phyloP scores from a whole-genome alignment of 495 filamentous ascomycete genomes.

The Penicillium canariense region DNA sequence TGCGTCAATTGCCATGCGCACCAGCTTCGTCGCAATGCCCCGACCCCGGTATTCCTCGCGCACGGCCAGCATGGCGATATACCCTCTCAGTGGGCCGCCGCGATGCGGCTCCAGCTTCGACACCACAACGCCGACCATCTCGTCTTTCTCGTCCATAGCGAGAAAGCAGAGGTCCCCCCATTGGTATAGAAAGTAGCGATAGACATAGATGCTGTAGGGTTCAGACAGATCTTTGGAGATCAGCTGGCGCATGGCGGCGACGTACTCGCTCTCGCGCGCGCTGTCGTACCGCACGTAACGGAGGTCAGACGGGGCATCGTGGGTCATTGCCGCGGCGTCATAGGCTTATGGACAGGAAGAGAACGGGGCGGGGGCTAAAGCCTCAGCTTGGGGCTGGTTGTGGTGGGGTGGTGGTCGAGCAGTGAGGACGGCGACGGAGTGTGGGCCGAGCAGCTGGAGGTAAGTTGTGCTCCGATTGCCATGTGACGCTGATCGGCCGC shows the following conservation, averaged over 20 bases:
- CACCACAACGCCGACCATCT: constrained; percentile 85
- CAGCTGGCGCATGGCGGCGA: constrained; percentile 83
- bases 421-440: background rate
- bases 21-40: constrained; percentile 89
- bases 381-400: constrained; percentile 2
- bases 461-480: constrained; percentile 18
- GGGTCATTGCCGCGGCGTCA: constrained; percentile 29
- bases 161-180: constrained; percentile 97
- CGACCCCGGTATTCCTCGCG: constrained; percentile 71
- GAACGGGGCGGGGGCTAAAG: background rate
- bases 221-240: constrained; percentile 98
- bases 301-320: constrained; percentile 45
- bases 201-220: constrained; percentile 99
- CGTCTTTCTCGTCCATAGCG: constrained; percentile 60
- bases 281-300: constrained; percentile 83
- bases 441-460: constrained; percentile 13
- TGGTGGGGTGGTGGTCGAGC: constrained; percentile 2
- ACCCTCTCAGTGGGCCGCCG: constrained; percentile 79
- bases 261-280: constrained; percentile 72
- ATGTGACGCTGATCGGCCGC: constrained; percentile 38
- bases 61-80: constrained; percentile 98
- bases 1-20: constrained; percentile 85
- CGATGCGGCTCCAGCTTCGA: constrained; percentile 91
- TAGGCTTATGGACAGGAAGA: background rate
- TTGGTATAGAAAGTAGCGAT: constrained; percentile 97